Evolutionary conservation across 202 grass and related monocot genomes (phyloP).

Genomic region (Cymbopogon flexuosus): DNA sequence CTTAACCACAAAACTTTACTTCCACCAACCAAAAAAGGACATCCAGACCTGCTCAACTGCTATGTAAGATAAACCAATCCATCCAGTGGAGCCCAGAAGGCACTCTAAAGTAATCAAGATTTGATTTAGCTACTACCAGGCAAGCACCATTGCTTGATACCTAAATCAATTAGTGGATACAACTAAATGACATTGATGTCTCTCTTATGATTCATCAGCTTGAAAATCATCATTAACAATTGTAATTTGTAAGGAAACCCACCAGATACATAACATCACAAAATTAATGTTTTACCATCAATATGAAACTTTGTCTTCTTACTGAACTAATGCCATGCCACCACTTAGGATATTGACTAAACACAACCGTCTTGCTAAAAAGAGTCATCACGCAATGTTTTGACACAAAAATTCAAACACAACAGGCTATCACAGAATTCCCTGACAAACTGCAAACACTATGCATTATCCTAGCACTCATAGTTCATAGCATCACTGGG

Average conservation of each 20-base stretch:
- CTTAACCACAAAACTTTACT: neutral
- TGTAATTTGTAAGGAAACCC: neutral
- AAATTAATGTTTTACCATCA: neutral
- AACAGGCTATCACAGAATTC: neutral
- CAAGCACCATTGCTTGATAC: neutral
- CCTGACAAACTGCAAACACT: neutral
- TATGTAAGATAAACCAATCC: neutral
- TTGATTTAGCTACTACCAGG: neutral
- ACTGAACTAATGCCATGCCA: neutral
- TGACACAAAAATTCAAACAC: neutral
- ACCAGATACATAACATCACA: neutral
- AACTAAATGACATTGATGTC: neutral
- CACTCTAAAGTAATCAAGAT: neutral
- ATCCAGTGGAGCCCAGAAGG: neutral
- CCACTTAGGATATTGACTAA: neutral
- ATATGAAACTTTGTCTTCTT: too few relatives aligned
- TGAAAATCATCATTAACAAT: neutral
- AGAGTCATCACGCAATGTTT: neutral
- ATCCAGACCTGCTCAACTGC: neutral
- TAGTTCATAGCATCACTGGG: neutral
- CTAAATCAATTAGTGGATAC: neutral
- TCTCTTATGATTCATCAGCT: neutral
- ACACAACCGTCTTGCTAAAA: neutral
- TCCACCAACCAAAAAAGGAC: conserved; percentile 20
- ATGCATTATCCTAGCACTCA: neutral